These are phyloP conservation scores for Solanum piurae DNA, from an alignment of 257 asterid species.

Conservation along the genomic window DNA sequence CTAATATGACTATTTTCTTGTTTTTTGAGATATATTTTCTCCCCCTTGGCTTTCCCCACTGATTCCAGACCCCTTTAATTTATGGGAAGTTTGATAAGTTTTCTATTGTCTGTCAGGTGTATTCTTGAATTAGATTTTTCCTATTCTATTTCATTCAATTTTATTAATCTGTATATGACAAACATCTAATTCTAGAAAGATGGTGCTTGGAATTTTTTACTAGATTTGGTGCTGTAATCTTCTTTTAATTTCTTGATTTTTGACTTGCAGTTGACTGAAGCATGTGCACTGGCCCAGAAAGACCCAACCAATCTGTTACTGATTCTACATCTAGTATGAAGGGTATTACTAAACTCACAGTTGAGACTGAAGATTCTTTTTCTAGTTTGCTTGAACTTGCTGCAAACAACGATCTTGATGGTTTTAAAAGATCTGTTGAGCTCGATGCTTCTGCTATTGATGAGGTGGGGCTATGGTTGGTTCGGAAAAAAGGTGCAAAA, in stretches of 20 bases:
- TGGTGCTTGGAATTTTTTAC: background rate
- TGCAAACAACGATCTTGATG: constrained; percentile 65
- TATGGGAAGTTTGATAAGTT: background rate
- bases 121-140: background rate
- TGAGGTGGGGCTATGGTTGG: constrained; percentile 71
- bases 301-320: constrained; percentile 7
- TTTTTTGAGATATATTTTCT: background rate
- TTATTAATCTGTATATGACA: background rate
- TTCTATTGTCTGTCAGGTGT: background rate
- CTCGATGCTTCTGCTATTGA: constrained; percentile 64
- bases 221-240: background rate
- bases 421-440: constrained; percentile 59
- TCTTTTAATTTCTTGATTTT: constrained; percentile 1
- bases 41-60: background rate
- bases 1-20: background rate
- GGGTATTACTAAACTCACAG: constrained; percentile 33
- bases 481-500: constrained; percentile 59
- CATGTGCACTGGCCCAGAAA: constrained; percentile 49
- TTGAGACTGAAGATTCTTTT: constrained; percentile 59
- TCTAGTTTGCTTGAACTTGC: constrained; percentile 80
- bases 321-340: constrained; percentile 17
- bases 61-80: background rate
- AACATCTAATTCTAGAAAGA: background rate
- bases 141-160: background rate
- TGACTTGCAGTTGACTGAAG: constrained; percentile 38